Percentiles rank a stretch among this genome's conserved stretches.
Conservation (phyloP, 163 green algal species). For the Chloromonas sp. region DNA sequence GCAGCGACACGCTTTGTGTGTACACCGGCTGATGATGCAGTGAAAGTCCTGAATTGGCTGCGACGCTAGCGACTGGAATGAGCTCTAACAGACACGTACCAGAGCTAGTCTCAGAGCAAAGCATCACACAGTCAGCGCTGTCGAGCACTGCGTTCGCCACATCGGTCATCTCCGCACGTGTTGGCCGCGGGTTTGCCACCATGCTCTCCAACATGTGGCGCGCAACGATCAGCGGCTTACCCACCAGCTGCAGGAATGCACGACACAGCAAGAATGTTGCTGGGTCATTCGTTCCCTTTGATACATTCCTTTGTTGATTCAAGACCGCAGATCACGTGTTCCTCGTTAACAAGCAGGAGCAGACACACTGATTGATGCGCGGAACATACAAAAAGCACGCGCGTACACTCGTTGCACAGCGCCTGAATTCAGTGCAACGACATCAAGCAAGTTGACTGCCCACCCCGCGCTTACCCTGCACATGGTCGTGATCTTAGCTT, state of each 20-base stretch:
- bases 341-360: background rate
- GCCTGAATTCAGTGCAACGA: background rate
- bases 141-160: slow-evolving; percentile 54
- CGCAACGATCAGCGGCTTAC: slow-evolving; percentile 53
- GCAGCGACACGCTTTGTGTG: background rate
- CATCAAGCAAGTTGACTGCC: background rate
- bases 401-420: no score
- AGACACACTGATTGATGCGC: background rate
- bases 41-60: background rate
- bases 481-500: slow-evolving; percentile 41
- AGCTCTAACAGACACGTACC: slow-evolving; percentile 4
- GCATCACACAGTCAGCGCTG: slow-evolving; percentile 46
- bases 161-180: slow-evolving; percentile 59
- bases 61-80: background rate
- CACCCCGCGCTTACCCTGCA: slow-evolving; percentile 20
- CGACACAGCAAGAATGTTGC: background rate
- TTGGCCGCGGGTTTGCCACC: slow-evolving; percentile 52
- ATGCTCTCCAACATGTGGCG: slow-evolving; percentile 57
- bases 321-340: no score
- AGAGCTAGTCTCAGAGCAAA: slow-evolving; percentile 43
- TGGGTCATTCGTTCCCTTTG: no score
- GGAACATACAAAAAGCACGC: background rate
- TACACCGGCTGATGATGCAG: background rate
- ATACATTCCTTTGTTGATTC: no score
- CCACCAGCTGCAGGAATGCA: slow-evolving; percentile 19